Conservation (phyloP, 2,329 filamentous ascomycete genomes). For the Coniochaeta sp. region DNA sequence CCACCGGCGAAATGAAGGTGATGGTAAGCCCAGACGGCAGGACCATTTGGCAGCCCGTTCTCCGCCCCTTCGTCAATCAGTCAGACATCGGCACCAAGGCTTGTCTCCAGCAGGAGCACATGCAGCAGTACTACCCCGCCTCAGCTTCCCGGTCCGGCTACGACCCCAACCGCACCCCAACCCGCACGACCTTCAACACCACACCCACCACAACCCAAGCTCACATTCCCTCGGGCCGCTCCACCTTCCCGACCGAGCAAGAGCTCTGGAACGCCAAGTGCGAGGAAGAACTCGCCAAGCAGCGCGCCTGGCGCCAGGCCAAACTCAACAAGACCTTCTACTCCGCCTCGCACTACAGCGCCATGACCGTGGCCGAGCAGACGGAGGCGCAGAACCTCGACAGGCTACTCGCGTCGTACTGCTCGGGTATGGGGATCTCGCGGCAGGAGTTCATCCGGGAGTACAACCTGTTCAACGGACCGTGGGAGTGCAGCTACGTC, state of each 20-base stretch:
- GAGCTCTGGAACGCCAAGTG: not conserved
- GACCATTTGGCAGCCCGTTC: no score
- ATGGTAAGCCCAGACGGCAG: no score
- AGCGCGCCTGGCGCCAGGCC: constrained; percentile 17
- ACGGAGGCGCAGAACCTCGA: not conserved
- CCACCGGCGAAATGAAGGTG: no score
- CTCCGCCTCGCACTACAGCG: not conserved
- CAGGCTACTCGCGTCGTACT: not conserved
- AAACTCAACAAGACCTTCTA: constrained; percentile 31
- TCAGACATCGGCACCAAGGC: no score
- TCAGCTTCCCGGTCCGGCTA: not conserved
- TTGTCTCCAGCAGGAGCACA: no score
- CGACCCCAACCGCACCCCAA: not conserved
- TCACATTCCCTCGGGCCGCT: not conserved
- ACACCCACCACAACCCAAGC: not conserved
- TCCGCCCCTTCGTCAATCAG: no score
- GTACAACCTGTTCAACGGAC: not conserved
- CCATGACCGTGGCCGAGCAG: not conserved
- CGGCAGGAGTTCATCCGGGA: not conserved
- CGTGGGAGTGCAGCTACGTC: not conserved
- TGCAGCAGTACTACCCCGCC: no score
- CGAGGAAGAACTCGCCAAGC: constrained; percentile 14
- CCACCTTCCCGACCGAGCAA: not conserved
- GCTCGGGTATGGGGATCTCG: not conserved
- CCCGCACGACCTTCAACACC: not conserved